Conservation (phyloP, 1,139 yeast genomes). For the Geotrichum restrictum region DNA sequence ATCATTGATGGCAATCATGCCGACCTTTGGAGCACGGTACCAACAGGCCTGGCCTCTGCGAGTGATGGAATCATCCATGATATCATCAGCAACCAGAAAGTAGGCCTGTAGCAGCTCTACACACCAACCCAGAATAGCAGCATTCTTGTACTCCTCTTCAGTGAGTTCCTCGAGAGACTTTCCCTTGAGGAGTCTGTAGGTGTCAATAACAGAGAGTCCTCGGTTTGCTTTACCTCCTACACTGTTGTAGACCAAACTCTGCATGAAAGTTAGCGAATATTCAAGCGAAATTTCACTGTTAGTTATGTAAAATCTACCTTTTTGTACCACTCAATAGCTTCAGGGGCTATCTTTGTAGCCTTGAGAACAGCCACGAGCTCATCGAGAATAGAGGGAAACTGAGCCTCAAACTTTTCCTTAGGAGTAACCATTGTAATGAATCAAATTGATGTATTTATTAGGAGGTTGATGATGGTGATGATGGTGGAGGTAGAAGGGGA, state of each 20-base stretch:
- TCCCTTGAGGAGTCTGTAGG: conserved; percentile 74
- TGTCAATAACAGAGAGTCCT: conserved; percentile 92
- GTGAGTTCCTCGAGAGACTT: conserved; percentile 56
- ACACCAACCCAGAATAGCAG: conserved; percentile 93
- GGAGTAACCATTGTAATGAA: conserved; percentile 24
- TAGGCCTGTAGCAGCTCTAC: conserved; percentile 93
- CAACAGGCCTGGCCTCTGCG: conserved; percentile 99
- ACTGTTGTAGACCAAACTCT: conserved; percentile 74
- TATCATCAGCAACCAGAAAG: conserved; percentile 96
- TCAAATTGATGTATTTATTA: too few relatives aligned
- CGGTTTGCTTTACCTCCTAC: conserved; percentile 97
- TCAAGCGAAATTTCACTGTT: background rate
- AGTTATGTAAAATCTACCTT: conserved; percentile 34
- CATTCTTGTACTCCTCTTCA: conserved; percentile 69
- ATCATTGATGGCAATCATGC: conserved; percentile 93
- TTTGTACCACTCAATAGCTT: conserved; percentile 84
- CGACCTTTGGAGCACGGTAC: conserved; percentile 77
- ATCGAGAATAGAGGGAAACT: conserved; percentile 72
- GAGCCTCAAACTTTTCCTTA: conserved; percentile 62
- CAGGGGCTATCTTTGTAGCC: conserved; percentile 76
- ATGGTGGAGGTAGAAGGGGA: too few relatives aligned
- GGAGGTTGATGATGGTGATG: too few relatives aligned
- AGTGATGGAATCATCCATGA: conserved; percentile 96
- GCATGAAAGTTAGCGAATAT: conserved; percentile 1
- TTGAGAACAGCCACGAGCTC: conserved; percentile 65